A percentile compares a stretch with the other conserved stretches of the same genome.
Evolutionary conservation across 169 alveolate genomes (phyloP).

Genomic region (Eimeria sp.): DNA sequence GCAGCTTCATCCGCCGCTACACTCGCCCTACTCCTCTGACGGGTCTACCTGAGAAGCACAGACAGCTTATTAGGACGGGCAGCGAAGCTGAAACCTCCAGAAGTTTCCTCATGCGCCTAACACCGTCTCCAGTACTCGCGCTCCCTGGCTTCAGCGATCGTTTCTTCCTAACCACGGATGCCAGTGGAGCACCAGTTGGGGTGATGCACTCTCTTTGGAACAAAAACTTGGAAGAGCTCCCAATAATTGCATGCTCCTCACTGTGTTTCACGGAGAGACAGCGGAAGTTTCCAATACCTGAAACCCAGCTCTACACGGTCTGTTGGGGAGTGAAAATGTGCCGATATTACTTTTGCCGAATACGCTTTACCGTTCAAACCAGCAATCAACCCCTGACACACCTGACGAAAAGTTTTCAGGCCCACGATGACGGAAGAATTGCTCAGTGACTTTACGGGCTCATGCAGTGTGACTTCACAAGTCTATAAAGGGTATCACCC

Average conservation of each 20-base stretch:
- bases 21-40: background rate
- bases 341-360: background rate
- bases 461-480: background rate
- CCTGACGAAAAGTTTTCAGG: background rate
- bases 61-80: background rate
- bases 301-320: background rate
- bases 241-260: too few species aligned
- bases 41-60: background rate
- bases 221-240: background rate
- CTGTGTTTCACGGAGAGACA: too few species aligned
- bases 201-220: too few species aligned
- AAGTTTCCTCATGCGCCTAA: too few species aligned
- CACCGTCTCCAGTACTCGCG: background rate
- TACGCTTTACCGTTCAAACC: background rate
- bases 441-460: background rate
- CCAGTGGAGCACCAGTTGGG: background rate
- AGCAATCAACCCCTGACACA: background rate
- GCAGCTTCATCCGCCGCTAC: background rate
- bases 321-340: background rate
- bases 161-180: background rate
- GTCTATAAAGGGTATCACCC: background rate
- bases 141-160: background rate
- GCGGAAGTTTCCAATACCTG: background rate
- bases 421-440: background rate
- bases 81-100: background rate